Conservation (phyloP, 345 rosid genomes). For the Lepidium aucheri region DNA sequence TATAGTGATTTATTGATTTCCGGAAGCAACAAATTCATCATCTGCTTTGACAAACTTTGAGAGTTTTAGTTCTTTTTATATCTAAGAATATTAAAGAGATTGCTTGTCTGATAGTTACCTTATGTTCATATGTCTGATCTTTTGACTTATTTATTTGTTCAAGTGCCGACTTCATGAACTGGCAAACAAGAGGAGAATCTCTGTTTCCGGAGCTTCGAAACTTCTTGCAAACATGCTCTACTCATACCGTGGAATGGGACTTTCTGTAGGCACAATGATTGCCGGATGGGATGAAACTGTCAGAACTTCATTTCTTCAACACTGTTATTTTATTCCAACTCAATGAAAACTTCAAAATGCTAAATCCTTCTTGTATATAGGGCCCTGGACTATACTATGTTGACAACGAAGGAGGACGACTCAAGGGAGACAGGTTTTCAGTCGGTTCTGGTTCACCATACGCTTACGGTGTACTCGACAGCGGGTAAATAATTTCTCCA, state of each 20-base stretch:
- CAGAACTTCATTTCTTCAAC: slow-evolving; percentile 9
- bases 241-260: slow-evolving; percentile 97
- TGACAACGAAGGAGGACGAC: slow-evolving; percentile 98
- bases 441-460: slow-evolving; percentile 99
- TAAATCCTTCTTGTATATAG: slow-evolving; percentile 30
- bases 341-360: not conserved
- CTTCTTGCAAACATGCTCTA: slow-evolving; percentile 96
- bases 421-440: slow-evolving; percentile 92
- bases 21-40: not conserved
- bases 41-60: not conserved
- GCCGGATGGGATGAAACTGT: slow-evolving; percentile 99
- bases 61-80: not conserved
- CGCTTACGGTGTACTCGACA: slow-evolving; percentile 94
- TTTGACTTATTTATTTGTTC: slow-evolving; percentile 14
- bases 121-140: not conserved
- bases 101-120: not conserved
- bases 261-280: slow-evolving; percentile 98
- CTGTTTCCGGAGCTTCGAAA: slow-evolving; percentile 97
- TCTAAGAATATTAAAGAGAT: not conserved
- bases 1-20: not conserved
- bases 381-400: slow-evolving; percentile 98
- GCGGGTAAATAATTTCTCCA: slow-evolving; percentile 47
- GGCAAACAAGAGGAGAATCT: slow-evolving; percentile 96
- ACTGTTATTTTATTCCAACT: slow-evolving; percentile 1
- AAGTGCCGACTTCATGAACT: slow-evolving; percentile 97